Percentiles rank a stretch among this genome's conserved stretches.
These are phyloP conservation scores for Juncus effusus DNA, from an alignment of 176 grass and related monocot species.

Conservation along the genomic window DNA sequence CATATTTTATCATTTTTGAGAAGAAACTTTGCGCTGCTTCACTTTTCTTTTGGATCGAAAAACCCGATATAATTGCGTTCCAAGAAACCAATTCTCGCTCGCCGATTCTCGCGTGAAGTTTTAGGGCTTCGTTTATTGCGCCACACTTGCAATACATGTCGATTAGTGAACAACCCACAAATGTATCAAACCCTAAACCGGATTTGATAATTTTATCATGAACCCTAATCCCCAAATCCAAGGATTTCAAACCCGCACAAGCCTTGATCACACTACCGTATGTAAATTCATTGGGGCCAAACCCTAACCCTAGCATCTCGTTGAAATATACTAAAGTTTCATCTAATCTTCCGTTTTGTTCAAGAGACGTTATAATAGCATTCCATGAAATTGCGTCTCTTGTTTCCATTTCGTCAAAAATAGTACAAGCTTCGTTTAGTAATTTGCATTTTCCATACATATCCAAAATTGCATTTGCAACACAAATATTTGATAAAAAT, in stretches of 20 bases:
- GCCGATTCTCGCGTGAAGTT: conserved; percentile 71
- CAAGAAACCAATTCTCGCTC: conserved; percentile 55
- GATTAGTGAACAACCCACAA: conserved; percentile 69
- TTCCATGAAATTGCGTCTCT: conserved; percentile 87
- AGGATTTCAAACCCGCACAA: conserved; percentile 67
- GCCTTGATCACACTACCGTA: conserved; percentile 86
- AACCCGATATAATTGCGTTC: conserved; percentile 84
- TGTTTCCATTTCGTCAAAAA: conserved; percentile 66
- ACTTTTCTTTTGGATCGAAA: conserved; percentile 75
- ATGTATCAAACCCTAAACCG: conserved; percentile 58
- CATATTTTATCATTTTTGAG: conserved; percentile 57
- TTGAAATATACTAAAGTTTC: conserved; percentile 59
- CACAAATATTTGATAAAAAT: conserved; percentile 49
- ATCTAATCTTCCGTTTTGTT: conserved; percentile 59
- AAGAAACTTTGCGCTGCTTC: conserved; percentile 69
- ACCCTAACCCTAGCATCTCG: conserved; percentile 56
- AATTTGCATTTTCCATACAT: conserved; percentile 87
- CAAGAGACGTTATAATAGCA: conserved; percentile 64
- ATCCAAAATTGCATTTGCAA: conserved; percentile 69
- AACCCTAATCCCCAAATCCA: conserved; percentile 59
- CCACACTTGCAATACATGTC: conserved; percentile 91
- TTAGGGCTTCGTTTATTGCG: conserved; percentile 57
- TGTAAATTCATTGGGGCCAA: conserved; percentile 78
- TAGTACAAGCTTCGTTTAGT: conserved; percentile 45
- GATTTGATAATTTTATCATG: conserved; percentile 86